These are phyloP conservation scores for Allium sativum DNA, from an alignment of 106 monocot species.

Conservation along the genomic window DNA sequence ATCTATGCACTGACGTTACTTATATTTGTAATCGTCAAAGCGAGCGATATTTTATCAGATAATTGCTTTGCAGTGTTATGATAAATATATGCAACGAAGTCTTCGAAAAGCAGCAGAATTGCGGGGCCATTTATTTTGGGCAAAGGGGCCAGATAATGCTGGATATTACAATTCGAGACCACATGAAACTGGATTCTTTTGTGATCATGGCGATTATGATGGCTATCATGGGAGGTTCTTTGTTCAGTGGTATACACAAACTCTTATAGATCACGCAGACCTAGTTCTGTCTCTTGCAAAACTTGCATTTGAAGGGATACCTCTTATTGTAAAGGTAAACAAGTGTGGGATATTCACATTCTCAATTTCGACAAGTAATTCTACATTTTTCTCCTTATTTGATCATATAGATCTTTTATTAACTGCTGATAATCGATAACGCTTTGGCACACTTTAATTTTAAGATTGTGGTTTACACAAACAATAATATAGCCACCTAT, in stretches of 20 bases:
- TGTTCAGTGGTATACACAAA: constrained; percentile 76
- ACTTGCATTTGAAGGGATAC: constrained; percentile 80
- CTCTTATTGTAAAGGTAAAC: constrained; percentile 68
- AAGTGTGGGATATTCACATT: neutral
- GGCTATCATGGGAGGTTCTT: constrained; percentile 94
- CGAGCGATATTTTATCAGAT: too few species aligned
- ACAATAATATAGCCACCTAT: too few species aligned
- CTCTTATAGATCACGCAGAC: constrained; percentile 75
- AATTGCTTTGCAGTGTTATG: constrained; percentile 61
- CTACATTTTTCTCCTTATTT: too few species aligned
- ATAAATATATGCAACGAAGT: constrained; percentile 78
- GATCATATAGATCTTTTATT: too few species aligned
- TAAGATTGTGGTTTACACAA: too few species aligned
- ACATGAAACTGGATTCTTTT: constrained; percentile 88
- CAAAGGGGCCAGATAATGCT: constrained; percentile 79
- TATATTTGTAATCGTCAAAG: too few species aligned
- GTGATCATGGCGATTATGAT: constrained; percentile 87
- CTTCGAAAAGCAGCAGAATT: constrained; percentile 59
- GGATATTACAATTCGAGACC: constrained; percentile 90
- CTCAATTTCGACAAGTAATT: too few species aligned
- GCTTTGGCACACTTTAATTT: too few species aligned
- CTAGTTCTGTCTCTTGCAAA: constrained; percentile 66
- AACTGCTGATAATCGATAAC: too few species aligned
- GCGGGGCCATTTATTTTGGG: constrained; percentile 84
- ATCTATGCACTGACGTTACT: too few species aligned